Base-by-base conservation (phyloP, 2,329 filamentous ascomycete genomes). In the Aspergillus transmontanensis region DNA sequence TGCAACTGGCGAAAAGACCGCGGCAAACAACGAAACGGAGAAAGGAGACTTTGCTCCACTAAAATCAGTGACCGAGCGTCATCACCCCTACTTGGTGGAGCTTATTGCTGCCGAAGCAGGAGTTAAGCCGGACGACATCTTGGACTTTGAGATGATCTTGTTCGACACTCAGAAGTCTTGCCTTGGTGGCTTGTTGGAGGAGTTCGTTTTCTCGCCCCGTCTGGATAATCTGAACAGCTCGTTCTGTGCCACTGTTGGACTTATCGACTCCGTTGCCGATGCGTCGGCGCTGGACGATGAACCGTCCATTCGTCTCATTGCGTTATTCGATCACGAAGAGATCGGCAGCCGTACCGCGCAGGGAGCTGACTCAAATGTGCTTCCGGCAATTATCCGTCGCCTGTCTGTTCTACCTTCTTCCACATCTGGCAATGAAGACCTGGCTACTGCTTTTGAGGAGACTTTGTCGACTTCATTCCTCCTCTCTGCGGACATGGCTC, bases 201-300 rank as follows among this genome's bases (percentile, higher is more conserved):
- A 99, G 79, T 91, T 99, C 76, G 92, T 99, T 81, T 97, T 94
- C 82, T 97, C 94, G 3, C 89, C 94, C n/a, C 89, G 95, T 53
- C 86, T 99, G 60, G 95, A 99, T 82, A 99, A 99, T 79, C 85
- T 97, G 19, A 92, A 92, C 80, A 97, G 96, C 92, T 96, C 94
- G 11, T 98, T 93, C 82, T 98, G 95, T 82, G 90, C 91, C 68
- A 88, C 95, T 60, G 86, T 90, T 79, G 93, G 92, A 61, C 84
- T 99, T 61, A 93, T 98, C 71, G 86, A 90, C 67, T 97, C 94
- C 0, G 82, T 96, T 30, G 79, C 84, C 23, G 84, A 87, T 3
- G 76, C 86, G 14, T 80, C 83, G 4, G 85, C 90, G 6, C 85
- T 98, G 32, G 87, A 93, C 50, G 80, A 90, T 26, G 94, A 97